A percentile compares a stretch with the other conserved stretches of the same genome.
Evolutionary conservation across 2,329 filamentous ascomycete genomes (phyloP).

Genomic region (Cladosporium sp.): DNA sequence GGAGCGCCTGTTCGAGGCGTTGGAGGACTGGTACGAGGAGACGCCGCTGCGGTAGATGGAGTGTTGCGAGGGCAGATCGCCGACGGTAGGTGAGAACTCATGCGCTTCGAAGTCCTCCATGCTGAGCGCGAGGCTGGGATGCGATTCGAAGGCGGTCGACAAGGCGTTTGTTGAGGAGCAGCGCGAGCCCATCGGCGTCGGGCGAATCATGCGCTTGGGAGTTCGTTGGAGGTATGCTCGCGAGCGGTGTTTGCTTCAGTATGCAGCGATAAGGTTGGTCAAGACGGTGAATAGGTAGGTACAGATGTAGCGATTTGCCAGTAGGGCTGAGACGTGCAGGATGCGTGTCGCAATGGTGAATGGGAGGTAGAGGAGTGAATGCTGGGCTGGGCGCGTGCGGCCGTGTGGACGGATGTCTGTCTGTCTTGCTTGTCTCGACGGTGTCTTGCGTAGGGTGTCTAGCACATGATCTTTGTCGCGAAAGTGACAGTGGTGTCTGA

Average conservation of each 20-base stretch:
- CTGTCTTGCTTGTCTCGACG: constrained; percentile 7
- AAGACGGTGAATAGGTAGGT: constrained; percentile 9
- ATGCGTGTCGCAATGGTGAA: constrained; percentile 19
- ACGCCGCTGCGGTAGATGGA: constrained; percentile 57
- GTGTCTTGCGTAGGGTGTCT: constrained; percentile 18
- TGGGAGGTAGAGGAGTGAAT: constrained; percentile 6
- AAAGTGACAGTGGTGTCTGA: constrained; percentile 26
- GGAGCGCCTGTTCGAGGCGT: constrained; percentile 51
- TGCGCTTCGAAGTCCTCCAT: constrained; percentile 63
- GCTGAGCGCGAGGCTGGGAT: constrained; percentile 60
- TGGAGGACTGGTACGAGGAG: constrained; percentile 41
- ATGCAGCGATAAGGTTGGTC: neutral
- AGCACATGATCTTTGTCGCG: constrained; percentile 22
- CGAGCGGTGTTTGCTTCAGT: constrained; percentile 1
- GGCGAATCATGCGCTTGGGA: constrained; percentile 21
- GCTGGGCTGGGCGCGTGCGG: constrained; percentile 3
- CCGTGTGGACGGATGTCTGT: constrained; percentile 4
- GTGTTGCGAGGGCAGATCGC: constrained; percentile 59
- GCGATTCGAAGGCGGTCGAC: constrained; percentile 40
- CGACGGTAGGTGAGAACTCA: constrained; percentile 54
- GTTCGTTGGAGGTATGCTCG: neutral
- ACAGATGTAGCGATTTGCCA: constrained; percentile 12
- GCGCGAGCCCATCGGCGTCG: constrained; percentile 25
- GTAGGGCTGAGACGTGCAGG: constrained; percentile 20
- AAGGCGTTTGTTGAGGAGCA: constrained; percentile 22